Base-by-base conservation (phyloP, 73 alveolate genomes). In the Symbiodinium natans region DNA sequence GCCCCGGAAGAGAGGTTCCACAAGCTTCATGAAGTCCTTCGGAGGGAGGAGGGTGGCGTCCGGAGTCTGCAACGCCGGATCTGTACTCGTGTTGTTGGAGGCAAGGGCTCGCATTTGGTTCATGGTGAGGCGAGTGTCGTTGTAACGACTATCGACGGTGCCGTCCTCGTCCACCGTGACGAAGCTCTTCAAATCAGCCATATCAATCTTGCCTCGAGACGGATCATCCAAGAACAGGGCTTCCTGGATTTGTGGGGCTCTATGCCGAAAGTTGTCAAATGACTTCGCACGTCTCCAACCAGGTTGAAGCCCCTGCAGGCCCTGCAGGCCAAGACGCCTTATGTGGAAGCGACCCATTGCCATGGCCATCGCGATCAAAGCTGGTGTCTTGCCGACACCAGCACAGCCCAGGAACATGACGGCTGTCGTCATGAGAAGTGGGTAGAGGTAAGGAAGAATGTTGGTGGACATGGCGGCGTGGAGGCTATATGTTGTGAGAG, bases 191-290 rank as follows among this genome's bases (percentile, higher is more conserved):
- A 83, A 29, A 1, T 83, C 92, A 6, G 92, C 92, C 29, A 83
- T 83, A 41, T 11, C 15, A 27, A 83, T 63, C 15, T 17, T 52
- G 54, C 9, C 39, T 29, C 93, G 93, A 38, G 15, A 1, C 2
- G 93, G 93, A 21, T 85, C 93, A 33, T 85, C 93, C 82, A 85
- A 38, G 27, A 85, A 85, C 38, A 85, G 40, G 56, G 41, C 93
- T 21, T 85, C 93, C 3, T 85, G 82, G 39, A 85, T 82, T 15
- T 33, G 41, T 21, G 52, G 82, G 36, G 41, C 82, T 4, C 54
- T 23, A 31, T 46, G 93, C 82, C 82, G 8, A 7, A 46, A 82
- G 71, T 82, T 82, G 92, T 82, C 92, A 40, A 82, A 46, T 1
- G 92, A 36, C 46, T 83, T 42, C 46, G 56, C 68, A 25, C 92